Base-by-base conservation (phyloP, 2,329 filamentous ascomycete species). In the Epicoccum sorghinum region DNA sequence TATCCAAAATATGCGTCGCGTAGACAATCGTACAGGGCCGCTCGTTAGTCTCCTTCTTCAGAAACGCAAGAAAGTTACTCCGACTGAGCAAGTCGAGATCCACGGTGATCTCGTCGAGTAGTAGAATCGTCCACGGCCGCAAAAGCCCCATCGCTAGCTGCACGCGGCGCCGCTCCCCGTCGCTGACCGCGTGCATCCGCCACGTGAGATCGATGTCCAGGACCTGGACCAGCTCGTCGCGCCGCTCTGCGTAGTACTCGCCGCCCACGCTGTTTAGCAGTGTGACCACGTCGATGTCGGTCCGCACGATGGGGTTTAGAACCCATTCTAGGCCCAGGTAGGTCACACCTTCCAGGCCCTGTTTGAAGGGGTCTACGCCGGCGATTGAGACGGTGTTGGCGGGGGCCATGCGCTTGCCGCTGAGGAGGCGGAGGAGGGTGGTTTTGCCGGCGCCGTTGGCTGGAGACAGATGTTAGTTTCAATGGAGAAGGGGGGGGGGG, bases 261-360 rank as follows among this genome's bases (percentile, higher is more conserved):
- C 95, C 95, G 57, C 95, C 95, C 0, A 99, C 90, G 2, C 87
- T 91, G 43, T 86, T 80, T 24, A 99, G 86, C 5, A 99, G 85
- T 62, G 96, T 93, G 3, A 83, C 84, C 3, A 99, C 93, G 55
- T 91, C 91, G 64, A 99, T 96, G 76, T 99, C 95, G 27, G 89
- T 96, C 46, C 93, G 89, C 42, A 98, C 95, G 67, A 98, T 96
- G 43, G 90, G 91, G 80, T 98, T 98, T 8, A 99, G 84, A 3
- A 98, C 95, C 95, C 95, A 99, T 81, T 99, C 95, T 0, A 97
- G 86, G 0, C 95, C 95, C 7, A 99, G 89, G 76, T 99, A 99
- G 22, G 93, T 98, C 29, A 99, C 93, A 58, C 95, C 95, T 77
- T 96, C 90, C 25, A 97, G 86, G 9, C 88, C 86, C 32, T 92